Evolutionary conservation across 2,329 filamentous ascomycete species (phyloP).

Genomic region (Calonectria crousiana): DNA sequence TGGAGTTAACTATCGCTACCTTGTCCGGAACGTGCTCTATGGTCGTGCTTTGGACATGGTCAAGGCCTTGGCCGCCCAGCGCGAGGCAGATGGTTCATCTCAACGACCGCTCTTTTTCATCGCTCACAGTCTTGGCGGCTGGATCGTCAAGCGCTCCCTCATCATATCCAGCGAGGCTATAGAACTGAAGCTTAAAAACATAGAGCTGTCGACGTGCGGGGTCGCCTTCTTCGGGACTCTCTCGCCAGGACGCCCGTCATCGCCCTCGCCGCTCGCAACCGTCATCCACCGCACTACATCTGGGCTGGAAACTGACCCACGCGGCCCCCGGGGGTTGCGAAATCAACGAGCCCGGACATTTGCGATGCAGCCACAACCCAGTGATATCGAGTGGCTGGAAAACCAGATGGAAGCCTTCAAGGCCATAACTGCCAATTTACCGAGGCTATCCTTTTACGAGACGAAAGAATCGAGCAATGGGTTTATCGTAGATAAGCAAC

Average conservation of each 20-base stretch:
- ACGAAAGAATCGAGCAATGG: slow-evolving; percentile 20
- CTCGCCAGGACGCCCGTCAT: slow-evolving; percentile 24
- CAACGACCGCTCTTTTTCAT: slow-evolving; percentile 25
- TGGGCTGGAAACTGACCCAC: slow-evolving; percentile 7
- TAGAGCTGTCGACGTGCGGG: slow-evolving; percentile 24
- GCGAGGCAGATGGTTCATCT: slow-evolving; percentile 12
- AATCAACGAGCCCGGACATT: slow-evolving; percentile 10
- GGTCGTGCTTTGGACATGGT: slow-evolving; percentile 25
- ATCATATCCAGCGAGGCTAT: slow-evolving; percentile 25
- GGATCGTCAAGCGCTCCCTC: slow-evolving; percentile 26
- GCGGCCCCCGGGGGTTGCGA: not conserved
- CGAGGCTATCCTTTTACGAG: slow-evolving; percentile 23
- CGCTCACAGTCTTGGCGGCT: slow-evolving; percentile 23
- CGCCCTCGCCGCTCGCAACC: slow-evolving; percentile 21
- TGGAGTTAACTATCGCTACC: slow-evolving; percentile 25
- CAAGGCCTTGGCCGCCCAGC: slow-evolving; percentile 24
- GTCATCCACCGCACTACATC: slow-evolving; percentile 25
- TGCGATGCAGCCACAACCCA: slow-evolving; percentile 14
- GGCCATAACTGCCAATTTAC: slow-evolving; percentile 24
- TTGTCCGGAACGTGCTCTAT: slow-evolving; percentile 24
- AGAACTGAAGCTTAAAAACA: slow-evolving; percentile 18
- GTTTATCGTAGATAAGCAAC: slow-evolving; percentile 22
- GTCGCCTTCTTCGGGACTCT: slow-evolving; percentile 27
- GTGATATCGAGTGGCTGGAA: slow-evolving; percentile 25
- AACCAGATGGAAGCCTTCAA: slow-evolving; percentile 30